Evolutionary conservation across 1,284 basidiomycete genomes (phyloP).

Genomic region (Rhodofomes roseus): DNA sequence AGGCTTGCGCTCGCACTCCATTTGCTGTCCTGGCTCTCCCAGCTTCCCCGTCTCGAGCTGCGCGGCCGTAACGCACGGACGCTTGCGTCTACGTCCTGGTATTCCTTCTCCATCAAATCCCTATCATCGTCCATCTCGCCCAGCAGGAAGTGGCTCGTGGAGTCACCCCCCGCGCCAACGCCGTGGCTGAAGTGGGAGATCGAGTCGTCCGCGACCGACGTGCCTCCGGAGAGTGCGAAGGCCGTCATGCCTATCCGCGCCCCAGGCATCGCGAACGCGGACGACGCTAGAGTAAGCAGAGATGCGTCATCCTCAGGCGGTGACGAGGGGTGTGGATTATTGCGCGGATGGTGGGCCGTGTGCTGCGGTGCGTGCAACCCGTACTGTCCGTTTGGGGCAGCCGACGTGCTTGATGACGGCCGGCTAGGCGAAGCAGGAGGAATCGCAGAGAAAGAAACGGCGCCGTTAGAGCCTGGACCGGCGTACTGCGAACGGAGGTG

Average conservation of each 20-base stretch:
- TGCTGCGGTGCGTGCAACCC: conserved; percentile 80
- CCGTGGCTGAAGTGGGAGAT: conserved; percentile 56
- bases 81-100: conserved; percentile 73
- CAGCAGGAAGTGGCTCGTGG: conserved; percentile 60
- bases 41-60: conserved; percentile 77
- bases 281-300: conserved; percentile 88
- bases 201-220: conserved; percentile 53
- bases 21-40: conserved; percentile 79
- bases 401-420: conserved; percentile 35
- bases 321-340: conserved; percentile 90
- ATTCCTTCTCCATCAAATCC: conserved; percentile 24
- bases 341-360: conserved; percentile 87
- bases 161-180: conserved; percentile 48
- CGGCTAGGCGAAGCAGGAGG: conserved; percentile 46
- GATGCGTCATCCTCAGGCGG: conserved; percentile 91
- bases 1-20: conserved; percentile 69
- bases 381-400: background rate
- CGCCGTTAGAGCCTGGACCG: conserved; percentile 46
- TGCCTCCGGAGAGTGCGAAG: conserved; percentile 24
- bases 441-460: conserved; percentile 69
- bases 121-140: conserved; percentile 45
- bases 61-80: conserved; percentile 74
- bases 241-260: conserved; percentile 32
- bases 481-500: conserved; percentile 61
- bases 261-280: conserved; percentile 75